Percentiles rank a stretch among this genome's conserved stretches.
Conservation (phyloP, 441 rosid genomes). For the Croton setiger region DNA sequence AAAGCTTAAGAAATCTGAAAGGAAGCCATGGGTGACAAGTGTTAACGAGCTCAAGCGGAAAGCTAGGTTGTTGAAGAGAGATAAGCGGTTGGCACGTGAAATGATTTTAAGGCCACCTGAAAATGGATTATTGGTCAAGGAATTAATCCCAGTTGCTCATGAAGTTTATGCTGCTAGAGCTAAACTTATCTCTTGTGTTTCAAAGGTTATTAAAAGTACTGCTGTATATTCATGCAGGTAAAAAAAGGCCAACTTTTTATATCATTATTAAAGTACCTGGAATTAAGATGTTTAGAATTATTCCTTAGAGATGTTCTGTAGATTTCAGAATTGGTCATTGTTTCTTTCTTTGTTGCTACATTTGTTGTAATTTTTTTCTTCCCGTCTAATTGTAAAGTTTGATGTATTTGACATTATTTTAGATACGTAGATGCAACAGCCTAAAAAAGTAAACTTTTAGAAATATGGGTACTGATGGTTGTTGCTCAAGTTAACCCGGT, state of each 20-base stretch:
- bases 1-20: conserved; percentile 37
- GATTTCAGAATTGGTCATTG: background rate
- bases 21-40: conserved; percentile 46
- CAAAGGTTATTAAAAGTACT: conserved; percentile 25
- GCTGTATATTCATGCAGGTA: conserved; percentile 41
- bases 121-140: conserved; percentile 43
- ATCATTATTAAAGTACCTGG: background rate
- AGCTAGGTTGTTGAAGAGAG: conserved; percentile 33
- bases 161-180: conserved; percentile 36
- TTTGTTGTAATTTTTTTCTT: no score
- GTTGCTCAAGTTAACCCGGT: background rate
- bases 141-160: conserved; percentile 43
- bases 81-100: conserved; percentile 34
- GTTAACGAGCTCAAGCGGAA: conserved; percentile 40
- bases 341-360: no score
- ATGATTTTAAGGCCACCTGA: conserved; percentile 37
- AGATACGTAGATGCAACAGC: background rate
- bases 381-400: background rate
- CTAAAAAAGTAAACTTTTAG: background rate
- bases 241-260: background rate
- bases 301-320: background rate
- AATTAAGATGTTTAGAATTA: background rate
- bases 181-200: conserved; percentile 34
- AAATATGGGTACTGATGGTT: background rate
- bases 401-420: no score